phyloP scores from a whole-genome alignment of 140 eudicot genomes.

The Artemisia princeps region DNA sequence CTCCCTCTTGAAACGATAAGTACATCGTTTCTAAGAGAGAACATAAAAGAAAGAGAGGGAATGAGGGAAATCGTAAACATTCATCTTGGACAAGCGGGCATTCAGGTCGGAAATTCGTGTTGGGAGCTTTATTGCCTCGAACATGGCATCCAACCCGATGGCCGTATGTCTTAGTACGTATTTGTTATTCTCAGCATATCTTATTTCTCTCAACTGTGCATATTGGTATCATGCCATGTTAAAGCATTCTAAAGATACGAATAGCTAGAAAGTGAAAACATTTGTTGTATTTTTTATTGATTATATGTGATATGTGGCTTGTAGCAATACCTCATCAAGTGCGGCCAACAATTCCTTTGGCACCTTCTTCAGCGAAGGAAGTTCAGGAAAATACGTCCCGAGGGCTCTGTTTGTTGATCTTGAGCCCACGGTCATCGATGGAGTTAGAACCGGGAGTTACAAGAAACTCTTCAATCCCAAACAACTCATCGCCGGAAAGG shows the following conservation, averaged over 20 bases:
- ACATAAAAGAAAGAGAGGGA: slow-evolving; percentile 32
- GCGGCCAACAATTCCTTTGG: slow-evolving; percentile 31
- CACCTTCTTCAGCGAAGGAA: slow-evolving; percentile 55
- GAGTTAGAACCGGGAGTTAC: slow-evolving; percentile 43
- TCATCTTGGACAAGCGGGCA: slow-evolving; percentile 65
- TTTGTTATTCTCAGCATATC: neutral
- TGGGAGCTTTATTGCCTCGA: slow-evolving; percentile 71
- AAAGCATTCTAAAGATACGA: neutral
- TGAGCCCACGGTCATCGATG: slow-evolving; percentile 56
- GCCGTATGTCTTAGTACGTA: slow-evolving; percentile 40
- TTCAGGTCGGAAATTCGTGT: slow-evolving; percentile 60
- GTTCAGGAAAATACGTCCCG: slow-evolving; percentile 52
- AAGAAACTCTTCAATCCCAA: slow-evolving; percentile 50
- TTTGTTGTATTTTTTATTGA: neutral
- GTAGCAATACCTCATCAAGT: slow-evolving; percentile 34
- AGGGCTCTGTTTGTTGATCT: slow-evolving; percentile 48
- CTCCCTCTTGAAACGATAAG: slow-evolving; percentile 31
- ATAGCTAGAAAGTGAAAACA: neutral
- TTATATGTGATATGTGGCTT: slow-evolving; percentile 14
- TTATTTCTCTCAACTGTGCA: neutral
- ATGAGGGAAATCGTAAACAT: slow-evolving; percentile 61
- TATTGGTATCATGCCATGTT: no score
- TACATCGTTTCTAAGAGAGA: slow-evolving; percentile 32
- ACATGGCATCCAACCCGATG: slow-evolving; percentile 60
- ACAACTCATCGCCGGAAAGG: slow-evolving; percentile 53